phyloP scores from a whole-genome alignment of 352 stramenopile species.

The Phytophthora fragariae region DNA sequence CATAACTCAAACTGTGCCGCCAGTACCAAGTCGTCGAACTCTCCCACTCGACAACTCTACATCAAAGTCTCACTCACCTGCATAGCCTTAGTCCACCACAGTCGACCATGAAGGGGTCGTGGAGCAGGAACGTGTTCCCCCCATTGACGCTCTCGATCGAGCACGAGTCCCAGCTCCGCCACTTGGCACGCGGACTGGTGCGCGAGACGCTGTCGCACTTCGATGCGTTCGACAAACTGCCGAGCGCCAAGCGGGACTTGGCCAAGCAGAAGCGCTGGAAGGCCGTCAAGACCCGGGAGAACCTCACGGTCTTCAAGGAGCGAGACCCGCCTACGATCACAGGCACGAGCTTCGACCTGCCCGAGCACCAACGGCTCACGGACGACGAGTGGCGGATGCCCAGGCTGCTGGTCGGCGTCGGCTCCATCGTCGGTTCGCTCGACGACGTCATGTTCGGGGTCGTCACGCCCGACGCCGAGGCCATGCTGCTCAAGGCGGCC shows the following conservation, averaged over 20 bases:
- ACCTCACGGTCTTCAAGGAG: slow-evolving; percentile 52
- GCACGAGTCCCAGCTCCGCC: slow-evolving; percentile 34
- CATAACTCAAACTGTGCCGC: slow-evolving; percentile 28
- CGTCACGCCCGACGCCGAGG: slow-evolving; percentile 41
- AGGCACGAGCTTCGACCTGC: slow-evolving; percentile 35
- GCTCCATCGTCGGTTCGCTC: slow-evolving; percentile 55
- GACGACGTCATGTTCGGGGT: slow-evolving; percentile 74
- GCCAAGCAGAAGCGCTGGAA: slow-evolving; percentile 50
- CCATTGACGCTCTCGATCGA: slow-evolving; percentile 34
- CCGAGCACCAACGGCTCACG: slow-evolving; percentile 41
- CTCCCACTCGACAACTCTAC: neutral
- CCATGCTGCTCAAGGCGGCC: slow-evolving; percentile 53
- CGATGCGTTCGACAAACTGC: slow-evolving; percentile 32
- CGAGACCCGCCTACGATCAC: slow-evolving; percentile 41
- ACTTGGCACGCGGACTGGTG: slow-evolving; percentile 41
- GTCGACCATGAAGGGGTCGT: slow-evolving; percentile 27
- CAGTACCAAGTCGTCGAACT: neutral
- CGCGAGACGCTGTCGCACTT: slow-evolving; percentile 46
- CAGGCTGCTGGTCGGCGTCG: slow-evolving; percentile 54
- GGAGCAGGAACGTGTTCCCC: slow-evolving; percentile 47
- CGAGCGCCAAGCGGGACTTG: slow-evolving; percentile 24
- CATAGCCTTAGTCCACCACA: neutral
- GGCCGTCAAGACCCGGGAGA: slow-evolving; percentile 50
- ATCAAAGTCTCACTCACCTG: neutral
- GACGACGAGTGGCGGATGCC: slow-evolving; percentile 51